Conservation (phyloP, 805 yeast genomes). For the Wickerhamiella siamensis region DNA sequence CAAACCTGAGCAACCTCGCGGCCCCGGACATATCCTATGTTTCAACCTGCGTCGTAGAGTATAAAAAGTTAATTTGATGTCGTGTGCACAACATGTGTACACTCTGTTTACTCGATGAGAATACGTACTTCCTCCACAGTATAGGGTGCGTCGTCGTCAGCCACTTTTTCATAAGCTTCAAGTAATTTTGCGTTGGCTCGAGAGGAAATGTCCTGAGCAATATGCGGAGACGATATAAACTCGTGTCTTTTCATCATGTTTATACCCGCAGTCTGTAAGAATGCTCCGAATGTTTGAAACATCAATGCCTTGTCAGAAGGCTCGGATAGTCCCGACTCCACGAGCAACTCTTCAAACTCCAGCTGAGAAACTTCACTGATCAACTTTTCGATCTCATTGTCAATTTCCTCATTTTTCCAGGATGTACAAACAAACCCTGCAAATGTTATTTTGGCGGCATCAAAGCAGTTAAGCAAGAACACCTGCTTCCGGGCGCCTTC, state of each 20-base stretch:
- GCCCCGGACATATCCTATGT: too few relatives aligned
- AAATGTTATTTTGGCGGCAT: slow-evolving; percentile 21
- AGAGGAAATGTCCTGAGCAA: slow-evolving; percentile 21
- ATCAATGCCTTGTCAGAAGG: slow-evolving; percentile 6
- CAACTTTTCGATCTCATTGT: slow-evolving; percentile 18
- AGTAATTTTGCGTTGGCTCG: slow-evolving; percentile 23
- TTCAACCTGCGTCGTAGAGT: too few relatives aligned
- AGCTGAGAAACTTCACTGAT: slow-evolving; percentile 18
- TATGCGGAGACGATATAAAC: slow-evolving; percentile 23
- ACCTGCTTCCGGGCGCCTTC: slow-evolving; percentile 17
- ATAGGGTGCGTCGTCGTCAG: slow-evolving; percentile 3
- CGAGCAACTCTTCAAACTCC: slow-evolving; percentile 16
- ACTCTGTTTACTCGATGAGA: too few relatives aligned
- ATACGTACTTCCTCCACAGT: background rate
- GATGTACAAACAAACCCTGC: slow-evolving; percentile 21
- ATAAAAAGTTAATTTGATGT: too few relatives aligned
- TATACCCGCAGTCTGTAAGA: slow-evolving; percentile 24
- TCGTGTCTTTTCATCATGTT: slow-evolving; percentile 21
- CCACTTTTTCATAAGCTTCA: slow-evolving; percentile 20
- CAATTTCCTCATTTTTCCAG: slow-evolving; percentile 21
- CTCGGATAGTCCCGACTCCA: slow-evolving; percentile 17
- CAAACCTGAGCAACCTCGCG: too few relatives aligned
- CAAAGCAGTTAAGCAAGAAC: slow-evolving; percentile 25
- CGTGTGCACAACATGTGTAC: too few relatives aligned
- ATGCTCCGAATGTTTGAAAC: slow-evolving; percentile 19